A percentile compares a stretch with the other conserved stretches of the same genome.
Conservation (phyloP, 306 rosid genomes). For the Rubus parviflorus region DNA sequence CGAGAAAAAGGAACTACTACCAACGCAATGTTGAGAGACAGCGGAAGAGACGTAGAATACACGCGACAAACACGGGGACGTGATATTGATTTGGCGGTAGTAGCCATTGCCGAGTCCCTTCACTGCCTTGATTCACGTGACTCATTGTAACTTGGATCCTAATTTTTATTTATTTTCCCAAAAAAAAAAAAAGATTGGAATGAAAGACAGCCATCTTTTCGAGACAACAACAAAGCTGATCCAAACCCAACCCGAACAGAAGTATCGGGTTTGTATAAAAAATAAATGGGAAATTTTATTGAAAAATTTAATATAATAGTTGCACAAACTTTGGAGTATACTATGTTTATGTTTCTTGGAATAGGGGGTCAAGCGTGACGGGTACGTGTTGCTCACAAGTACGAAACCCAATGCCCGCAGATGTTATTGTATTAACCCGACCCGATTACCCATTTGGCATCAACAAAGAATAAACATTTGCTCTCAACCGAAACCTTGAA, state of each 20-base stretch:
- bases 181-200: not conserved
- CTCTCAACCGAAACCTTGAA: too few species aligned
- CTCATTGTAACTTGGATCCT: constrained; percentile 24
- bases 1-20: not conserved
- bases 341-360: constrained; percentile 17
- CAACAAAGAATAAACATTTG: not conserved
- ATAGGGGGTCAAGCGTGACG: constrained; percentile 52
- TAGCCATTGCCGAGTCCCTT: not conserved
- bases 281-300: too few species aligned
- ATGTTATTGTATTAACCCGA: constrained; percentile 5
- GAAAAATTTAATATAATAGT: not conserved
- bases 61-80: constrained; percentile 48
- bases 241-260: not conserved
- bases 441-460: not conserved
- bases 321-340: not conserved
- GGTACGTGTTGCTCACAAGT: constrained; percentile 51
- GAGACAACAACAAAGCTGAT: not conserved
- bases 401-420: constrained; percentile 33
- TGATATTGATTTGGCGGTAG: constrained; percentile 24
- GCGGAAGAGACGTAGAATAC: constrained; percentile 29
- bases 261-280: too few species aligned
- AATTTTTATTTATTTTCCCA: not conserved
- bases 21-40: constrained; percentile 5
- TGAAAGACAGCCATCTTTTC: constrained; percentile 31
- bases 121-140: constrained; percentile 35